phyloP scores from a whole-genome alignment of 2,329 filamentous ascomycete genomes.

The Lachnellula subtilissima region DNA sequence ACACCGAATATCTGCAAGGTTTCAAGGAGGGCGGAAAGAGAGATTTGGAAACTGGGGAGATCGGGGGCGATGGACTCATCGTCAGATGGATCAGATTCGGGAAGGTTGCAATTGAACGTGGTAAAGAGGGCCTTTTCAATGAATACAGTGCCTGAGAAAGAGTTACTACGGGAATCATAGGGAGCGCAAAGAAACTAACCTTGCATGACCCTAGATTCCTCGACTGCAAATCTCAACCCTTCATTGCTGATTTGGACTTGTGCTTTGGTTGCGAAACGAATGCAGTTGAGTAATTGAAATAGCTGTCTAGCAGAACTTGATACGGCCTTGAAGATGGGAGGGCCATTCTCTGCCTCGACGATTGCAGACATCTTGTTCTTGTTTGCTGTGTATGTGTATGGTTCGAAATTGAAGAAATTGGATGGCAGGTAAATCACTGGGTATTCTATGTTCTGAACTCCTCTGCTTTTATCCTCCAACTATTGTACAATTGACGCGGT shows the following conservation, averaged over 20 bases:
- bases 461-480: constrained; percentile 28
- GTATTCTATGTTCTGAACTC: constrained; percentile 12
- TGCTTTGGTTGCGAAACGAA: constrained; percentile 51
- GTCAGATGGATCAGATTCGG: constrained; percentile 32
- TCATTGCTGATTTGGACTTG: constrained; percentile 75
- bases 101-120: constrained; percentile 66
- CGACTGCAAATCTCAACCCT: constrained; percentile 80
- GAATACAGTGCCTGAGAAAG: constrained; percentile 62
- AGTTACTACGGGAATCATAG: constrained; percentile 13
- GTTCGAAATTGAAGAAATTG: background rate
- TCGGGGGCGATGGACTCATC: constrained; percentile 35
- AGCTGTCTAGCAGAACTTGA: constrained; percentile 74
- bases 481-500: constrained; percentile 30
- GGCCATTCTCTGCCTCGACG: constrained; percentile 24
- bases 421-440: constrained; percentile 14
- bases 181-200: constrained; percentile 45
- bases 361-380: constrained; percentile 28
- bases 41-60: constrained; percentile 77
- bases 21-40: constrained; percentile 80
- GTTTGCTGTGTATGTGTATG: background rate
- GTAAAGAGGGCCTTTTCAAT: constrained; percentile 87
- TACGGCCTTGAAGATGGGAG: constrained; percentile 66
- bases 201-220: constrained; percentile 89
- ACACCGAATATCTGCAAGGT: constrained; percentile 93
- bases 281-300: constrained; percentile 56